Conservation (phyloP, 176 grass and related monocot species). For the Oryza officinalis region DNA sequence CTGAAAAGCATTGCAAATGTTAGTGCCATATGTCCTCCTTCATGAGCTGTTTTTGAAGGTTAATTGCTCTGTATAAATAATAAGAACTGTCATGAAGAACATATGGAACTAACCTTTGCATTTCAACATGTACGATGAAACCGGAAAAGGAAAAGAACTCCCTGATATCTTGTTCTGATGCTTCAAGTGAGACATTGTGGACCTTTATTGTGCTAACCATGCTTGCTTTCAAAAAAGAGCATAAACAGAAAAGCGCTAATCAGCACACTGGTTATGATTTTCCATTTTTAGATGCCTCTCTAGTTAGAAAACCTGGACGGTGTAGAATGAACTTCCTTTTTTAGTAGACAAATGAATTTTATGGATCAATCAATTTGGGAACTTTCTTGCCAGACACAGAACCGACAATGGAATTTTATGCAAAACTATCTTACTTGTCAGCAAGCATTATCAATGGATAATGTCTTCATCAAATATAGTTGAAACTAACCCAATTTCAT, state of each 20-base stretch:
- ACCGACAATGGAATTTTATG: background rate
- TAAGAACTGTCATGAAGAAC: slow-evolving; percentile 2
- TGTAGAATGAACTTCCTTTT: background rate
- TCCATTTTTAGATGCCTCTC: background rate
- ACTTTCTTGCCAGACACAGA: background rate
- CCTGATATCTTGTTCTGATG: slow-evolving; percentile 61
- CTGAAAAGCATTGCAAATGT: slow-evolving; percentile 40
- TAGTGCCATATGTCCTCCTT: background rate
- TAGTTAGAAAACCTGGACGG: background rate
- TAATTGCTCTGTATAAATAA: background rate
- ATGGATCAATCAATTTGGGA: background rate
- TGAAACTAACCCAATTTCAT: background rate
- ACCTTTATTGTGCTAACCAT: slow-evolving; percentile 67
- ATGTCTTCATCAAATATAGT: background rate
- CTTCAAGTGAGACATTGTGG: slow-evolving; percentile 69
- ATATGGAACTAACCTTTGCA: slow-evolving; percentile 57
- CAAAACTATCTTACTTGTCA: background rate
- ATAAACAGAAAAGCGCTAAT: background rate
- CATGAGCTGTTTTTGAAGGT: too few species aligned
- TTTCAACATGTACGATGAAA: slow-evolving; percentile 61
- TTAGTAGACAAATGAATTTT: background rate
- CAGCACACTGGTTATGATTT: background rate
- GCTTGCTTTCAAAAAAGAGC: slow-evolving; percentile 38
- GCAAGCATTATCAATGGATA: background rate
- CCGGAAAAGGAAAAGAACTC: slow-evolving; percentile 84